Percentiles rank a stretch among this genome's conserved stretches.
These are phyloP conservation scores for Pseudogymnoascus sp. DNA, from an alignment of 2,329 filamentous ascomycete species.

Conservation along the genomic window DNA sequence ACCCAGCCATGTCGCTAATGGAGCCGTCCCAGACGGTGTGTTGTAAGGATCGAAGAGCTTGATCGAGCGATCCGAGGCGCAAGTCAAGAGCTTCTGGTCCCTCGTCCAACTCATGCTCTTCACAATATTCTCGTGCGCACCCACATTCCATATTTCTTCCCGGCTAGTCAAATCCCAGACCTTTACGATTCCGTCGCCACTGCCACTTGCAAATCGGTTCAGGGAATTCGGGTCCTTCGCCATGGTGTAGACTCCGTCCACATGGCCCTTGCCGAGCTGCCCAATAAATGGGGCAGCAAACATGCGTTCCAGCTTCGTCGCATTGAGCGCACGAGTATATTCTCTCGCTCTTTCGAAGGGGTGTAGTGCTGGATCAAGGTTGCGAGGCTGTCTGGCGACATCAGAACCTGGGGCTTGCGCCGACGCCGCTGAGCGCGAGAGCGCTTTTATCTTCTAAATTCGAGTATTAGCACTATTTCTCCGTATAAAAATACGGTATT, in stretches of 20 bases:
- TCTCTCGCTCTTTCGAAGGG: constrained; percentile 88
- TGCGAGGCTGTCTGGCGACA: constrained; percentile 58
- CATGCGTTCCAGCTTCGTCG: constrained; percentile 89
- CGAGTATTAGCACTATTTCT: not conserved
- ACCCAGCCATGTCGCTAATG: constrained; percentile 78
- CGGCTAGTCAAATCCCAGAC: constrained; percentile 74
- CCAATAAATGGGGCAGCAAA: constrained; percentile 78
- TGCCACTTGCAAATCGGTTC: constrained; percentile 71
- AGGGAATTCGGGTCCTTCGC: constrained; percentile 72
- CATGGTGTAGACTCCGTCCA: constrained; percentile 80
- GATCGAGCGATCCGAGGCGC: constrained; percentile 76
- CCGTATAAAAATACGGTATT: not conserved
- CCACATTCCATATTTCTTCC: constrained; percentile 67
- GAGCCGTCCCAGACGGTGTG: constrained; percentile 58
- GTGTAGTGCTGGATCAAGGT: constrained; percentile 77
- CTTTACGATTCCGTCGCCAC: constrained; percentile 89
- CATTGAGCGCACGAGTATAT: constrained; percentile 71
- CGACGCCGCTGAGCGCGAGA: constrained; percentile 57
- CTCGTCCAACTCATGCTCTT: constrained; percentile 86
- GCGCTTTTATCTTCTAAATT: constrained; percentile 54
- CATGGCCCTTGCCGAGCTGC: constrained; percentile 82
- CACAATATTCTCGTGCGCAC: constrained; percentile 88
- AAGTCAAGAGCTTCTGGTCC: constrained; percentile 78
- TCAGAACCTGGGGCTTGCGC: constrained; percentile 61
- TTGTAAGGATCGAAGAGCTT: constrained; percentile 91